Evolutionary conservation across 106 monocot genomes (phyloP).

Genomic region (Triglochin maritima): DNA sequence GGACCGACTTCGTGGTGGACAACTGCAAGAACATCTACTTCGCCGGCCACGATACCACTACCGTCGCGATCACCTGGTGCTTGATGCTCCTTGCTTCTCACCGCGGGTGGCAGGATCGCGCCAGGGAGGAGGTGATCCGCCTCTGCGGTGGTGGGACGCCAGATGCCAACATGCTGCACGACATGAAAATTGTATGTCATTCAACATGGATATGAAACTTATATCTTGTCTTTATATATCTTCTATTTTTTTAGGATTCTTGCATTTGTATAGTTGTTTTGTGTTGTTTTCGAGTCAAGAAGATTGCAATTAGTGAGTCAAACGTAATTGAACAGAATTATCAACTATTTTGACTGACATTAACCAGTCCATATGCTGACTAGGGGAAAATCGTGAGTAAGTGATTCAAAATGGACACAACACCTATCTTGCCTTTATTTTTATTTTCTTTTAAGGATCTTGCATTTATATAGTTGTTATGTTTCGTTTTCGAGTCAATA

Average conservation of each 20-base stretch:
- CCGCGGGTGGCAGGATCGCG: conserved; percentile 49
- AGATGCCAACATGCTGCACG: conserved; percentile 25
- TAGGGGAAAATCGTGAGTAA: too few relatives aligned
- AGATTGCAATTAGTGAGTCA: too few relatives aligned
- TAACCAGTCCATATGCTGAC: too few relatives aligned
- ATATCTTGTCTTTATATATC: neutral
- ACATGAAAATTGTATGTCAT: conserved; percentile 46
- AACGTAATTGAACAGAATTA: too few relatives aligned
- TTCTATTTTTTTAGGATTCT: neutral
- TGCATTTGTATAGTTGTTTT: too few relatives aligned
- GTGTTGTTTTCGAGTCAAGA: too few relatives aligned
- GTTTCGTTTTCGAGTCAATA: too few relatives aligned
- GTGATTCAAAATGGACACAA: too few relatives aligned
- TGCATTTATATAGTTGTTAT: too few relatives aligned
- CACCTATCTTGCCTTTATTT: too few relatives aligned
- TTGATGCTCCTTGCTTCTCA: conserved; percentile 50
- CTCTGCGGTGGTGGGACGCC: conserved; percentile 16
- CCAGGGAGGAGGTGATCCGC: conserved; percentile 35
- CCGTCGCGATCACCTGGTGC: conserved; percentile 35
- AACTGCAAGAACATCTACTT: conserved; percentile 84
- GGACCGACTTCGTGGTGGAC: conserved; percentile 53
- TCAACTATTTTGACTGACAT: too few relatives aligned
- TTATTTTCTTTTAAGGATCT: too few relatives aligned
- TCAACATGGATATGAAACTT: neutral
- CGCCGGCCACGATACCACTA: conserved; percentile 56